These are phyloP conservation scores for Populus hybrid DNA, from an alignment of 441 rosid species.

Conservation along the genomic window DNA sequence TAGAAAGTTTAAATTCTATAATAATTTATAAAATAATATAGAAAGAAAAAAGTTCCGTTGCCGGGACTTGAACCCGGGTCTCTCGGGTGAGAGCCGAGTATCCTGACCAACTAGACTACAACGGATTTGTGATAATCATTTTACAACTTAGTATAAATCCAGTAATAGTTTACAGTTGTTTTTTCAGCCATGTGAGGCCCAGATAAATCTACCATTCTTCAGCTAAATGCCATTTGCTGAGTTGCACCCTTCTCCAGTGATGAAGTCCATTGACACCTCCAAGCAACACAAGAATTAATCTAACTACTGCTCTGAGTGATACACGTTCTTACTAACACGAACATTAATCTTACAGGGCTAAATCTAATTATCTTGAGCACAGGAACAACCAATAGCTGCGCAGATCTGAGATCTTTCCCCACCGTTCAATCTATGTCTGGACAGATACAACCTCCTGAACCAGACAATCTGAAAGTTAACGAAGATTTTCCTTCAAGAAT, in stretches of 20 bases:
- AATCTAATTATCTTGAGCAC: conserved; percentile 76
- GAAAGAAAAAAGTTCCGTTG: neutral
- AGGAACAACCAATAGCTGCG: conserved; percentile 74
- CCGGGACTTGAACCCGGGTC: conserved; percentile 37
- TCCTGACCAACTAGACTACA: conserved; percentile 98
- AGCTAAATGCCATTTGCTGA: too few species aligned
- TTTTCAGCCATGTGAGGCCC: too few species aligned
- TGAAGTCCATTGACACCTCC: too few species aligned
- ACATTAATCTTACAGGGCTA: conserved; percentile 52
- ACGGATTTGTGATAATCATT: conserved; percentile 28
- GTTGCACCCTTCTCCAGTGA: too few species aligned
- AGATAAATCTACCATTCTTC: too few species aligned
- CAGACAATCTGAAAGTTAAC: conserved; percentile 28
- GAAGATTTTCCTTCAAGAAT: conserved; percentile 26
- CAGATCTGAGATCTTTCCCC: conserved; percentile 35
- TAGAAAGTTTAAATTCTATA: too few species aligned
- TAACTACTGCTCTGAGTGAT: too few species aligned
- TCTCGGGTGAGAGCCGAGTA: conserved; percentile 98
- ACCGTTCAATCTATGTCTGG: conserved; percentile 29
- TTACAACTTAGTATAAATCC: fast-evolving
- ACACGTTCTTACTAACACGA: neutral
- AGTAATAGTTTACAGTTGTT: too few species aligned
- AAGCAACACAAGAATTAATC: too few species aligned
- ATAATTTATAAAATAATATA: too few species aligned
- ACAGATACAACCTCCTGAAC: conserved; percentile 31